phyloP scores from a whole-genome alignment of 1,139 yeast genomes.

The Geotrichum armillariae region DNA sequence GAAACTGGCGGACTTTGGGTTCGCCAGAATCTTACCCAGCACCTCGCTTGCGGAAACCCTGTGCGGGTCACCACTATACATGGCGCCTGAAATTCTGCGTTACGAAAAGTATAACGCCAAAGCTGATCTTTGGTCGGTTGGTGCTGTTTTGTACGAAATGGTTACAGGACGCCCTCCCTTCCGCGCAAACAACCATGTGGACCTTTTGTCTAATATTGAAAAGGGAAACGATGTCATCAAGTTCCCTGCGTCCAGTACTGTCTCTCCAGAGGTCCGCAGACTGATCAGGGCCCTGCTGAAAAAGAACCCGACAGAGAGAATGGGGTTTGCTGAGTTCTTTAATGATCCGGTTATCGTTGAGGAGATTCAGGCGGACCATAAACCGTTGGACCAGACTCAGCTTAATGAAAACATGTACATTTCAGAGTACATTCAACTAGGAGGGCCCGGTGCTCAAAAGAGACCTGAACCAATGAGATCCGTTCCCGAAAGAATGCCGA shows the following conservation, averaged over 20 bases:
- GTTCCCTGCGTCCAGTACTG: constrained; percentile 58
- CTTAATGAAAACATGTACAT: constrained; percentile 79
- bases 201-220: constrained; percentile 80
- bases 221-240: constrained; percentile 71
- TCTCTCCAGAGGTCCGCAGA: constrained; percentile 60
- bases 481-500: constrained; percentile 1
- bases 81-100: constrained; percentile 96
- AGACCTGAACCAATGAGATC: background rate
- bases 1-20: constrained; percentile 96
- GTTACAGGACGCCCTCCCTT: constrained; percentile 94
- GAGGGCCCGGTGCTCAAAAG: constrained; percentile 12
- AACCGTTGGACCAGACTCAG: constrained; percentile 65
- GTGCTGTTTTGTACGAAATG: constrained; percentile 95
- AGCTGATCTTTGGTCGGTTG: constrained; percentile 98
- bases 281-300: constrained; percentile 75
- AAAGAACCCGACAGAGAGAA: constrained; percentile 82
- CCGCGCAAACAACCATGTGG: constrained; percentile 89
- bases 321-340: constrained; percentile 86
- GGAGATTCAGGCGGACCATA: constrained; percentile 50
- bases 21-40: constrained; percentile 89
- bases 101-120: constrained; percentile 95
- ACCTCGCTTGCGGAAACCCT: constrained; percentile 94
- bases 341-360: constrained; percentile 50
- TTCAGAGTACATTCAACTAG: constrained; percentile 61
- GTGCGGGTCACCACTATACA: constrained; percentile 94